Conservation (phyloP, 192 early-diverging fungal species). For the Coemansia sp. region DNA sequence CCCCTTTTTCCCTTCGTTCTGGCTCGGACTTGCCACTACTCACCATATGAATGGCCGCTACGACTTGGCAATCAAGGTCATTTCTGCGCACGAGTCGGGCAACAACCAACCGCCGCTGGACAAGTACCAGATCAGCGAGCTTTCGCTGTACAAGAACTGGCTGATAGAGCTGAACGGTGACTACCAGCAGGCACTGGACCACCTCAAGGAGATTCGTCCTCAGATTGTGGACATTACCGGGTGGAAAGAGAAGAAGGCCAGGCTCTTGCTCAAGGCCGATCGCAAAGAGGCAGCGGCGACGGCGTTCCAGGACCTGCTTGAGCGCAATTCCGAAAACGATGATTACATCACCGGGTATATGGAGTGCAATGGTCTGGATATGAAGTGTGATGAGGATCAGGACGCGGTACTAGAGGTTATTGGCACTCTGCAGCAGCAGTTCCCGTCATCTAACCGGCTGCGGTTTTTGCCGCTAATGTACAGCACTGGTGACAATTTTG, state of each 20-base stretch:
- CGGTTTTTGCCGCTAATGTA: slow-evolving; percentile 75
- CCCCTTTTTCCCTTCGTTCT: slow-evolving; percentile 66
- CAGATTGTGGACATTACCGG: slow-evolving; percentile 72
- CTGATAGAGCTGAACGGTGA: slow-evolving; percentile 84
- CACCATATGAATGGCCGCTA: slow-evolving; percentile 79
- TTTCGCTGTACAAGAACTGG: slow-evolving; percentile 83
- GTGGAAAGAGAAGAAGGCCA: slow-evolving; percentile 76
- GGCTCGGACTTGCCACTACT: slow-evolving; percentile 83
- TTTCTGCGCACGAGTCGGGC: slow-evolving; percentile 61
- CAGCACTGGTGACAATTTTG: slow-evolving; percentile 69
- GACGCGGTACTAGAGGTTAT: slow-evolving; percentile 48
- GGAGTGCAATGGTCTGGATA: slow-evolving; percentile 45
- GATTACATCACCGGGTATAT: slow-evolving; percentile 72
- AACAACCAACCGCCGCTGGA: slow-evolving; percentile 37
- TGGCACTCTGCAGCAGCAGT: slow-evolving; percentile 61
- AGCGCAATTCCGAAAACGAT: slow-evolving; percentile 79
- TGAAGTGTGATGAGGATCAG: slow-evolving; percentile 24
- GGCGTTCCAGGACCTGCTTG: slow-evolving; percentile 74
- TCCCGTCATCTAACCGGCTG: slow-evolving; percentile 80
- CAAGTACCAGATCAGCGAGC: slow-evolving; percentile 76
- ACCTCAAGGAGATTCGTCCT: slow-evolving; percentile 71
- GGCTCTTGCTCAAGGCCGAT: slow-evolving; percentile 64
- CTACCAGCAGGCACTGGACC: slow-evolving; percentile 69
- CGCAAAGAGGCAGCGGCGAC: slow-evolving; percentile 69
- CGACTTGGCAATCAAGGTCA: slow-evolving; percentile 72